These are phyloP conservation scores for Salix suchowensis DNA, from an alignment of 345 rosid genomes.

Conservation along the genomic window DNA sequence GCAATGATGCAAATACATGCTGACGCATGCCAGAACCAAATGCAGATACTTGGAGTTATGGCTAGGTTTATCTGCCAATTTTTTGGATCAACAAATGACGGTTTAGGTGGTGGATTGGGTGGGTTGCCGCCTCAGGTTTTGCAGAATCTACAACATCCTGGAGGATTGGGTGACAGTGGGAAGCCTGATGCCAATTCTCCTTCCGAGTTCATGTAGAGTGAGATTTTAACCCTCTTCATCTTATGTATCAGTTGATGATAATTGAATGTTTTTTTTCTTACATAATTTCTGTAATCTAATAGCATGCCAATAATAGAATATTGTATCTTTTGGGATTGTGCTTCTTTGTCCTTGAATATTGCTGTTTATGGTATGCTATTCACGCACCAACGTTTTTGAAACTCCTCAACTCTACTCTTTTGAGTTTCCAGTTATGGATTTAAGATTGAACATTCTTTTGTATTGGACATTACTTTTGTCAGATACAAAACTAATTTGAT, in stretches of 20 bases:
- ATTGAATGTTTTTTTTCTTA: too few species aligned
- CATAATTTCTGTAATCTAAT: too few species aligned
- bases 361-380: too few species aligned
- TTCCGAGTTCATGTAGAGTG: conserved; percentile 53
- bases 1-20: conserved; percentile 69
- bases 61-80: conserved; percentile 61
- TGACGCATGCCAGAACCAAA: conserved; percentile 64
- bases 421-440: too few species aligned
- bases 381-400: too few species aligned
- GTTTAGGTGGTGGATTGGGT: conserved; percentile 46
- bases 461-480: too few species aligned
- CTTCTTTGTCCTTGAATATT: too few species aligned
- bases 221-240: neutral
- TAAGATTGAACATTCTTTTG: too few species aligned
- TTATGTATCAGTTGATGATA: neutral
- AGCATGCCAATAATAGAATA: too few species aligned
- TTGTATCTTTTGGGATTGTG: too few species aligned
- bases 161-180: conserved; percentile 44
- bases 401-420: too few species aligned
- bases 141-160: conserved; percentile 66
- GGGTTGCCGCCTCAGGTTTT: conserved; percentile 58
- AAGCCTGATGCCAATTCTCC: conserved; percentile 70
- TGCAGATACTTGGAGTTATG: conserved; percentile 67
- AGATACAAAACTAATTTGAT: too few species aligned
- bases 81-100: conserved; percentile 53